A percentile compares a stretch with the other conserved stretches of the same genome.
Evolutionary conservation across 1,139 yeast genomes (phyloP).

Genomic region (Hansenula lynferdii): DNA sequence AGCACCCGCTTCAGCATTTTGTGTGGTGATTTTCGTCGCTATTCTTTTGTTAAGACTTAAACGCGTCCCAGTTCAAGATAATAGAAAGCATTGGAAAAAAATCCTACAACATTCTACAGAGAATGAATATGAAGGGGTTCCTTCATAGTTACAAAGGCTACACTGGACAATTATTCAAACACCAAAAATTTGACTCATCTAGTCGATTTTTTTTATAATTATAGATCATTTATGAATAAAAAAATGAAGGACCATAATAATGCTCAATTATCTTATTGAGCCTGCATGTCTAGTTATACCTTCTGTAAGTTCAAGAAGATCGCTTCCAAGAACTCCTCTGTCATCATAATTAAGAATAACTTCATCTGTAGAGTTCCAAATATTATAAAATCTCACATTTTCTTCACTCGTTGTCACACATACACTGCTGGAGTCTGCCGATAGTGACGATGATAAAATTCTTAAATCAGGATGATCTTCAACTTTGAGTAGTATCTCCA

Average conservation of each 20-base stretch:
- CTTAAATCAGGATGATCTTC: slow-evolving; percentile 50
- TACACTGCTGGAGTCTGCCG: slow-evolving; percentile 56
- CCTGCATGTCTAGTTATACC: slow-evolving; percentile 35
- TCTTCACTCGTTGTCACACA: slow-evolving; percentile 78
- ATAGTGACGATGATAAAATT: slow-evolving; percentile 58
- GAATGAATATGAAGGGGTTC: slow-evolving; percentile 58
- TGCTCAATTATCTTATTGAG: slow-evolving; percentile 27
- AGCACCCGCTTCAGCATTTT: slow-evolving; percentile 61
- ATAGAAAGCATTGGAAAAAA: slow-evolving; percentile 52
- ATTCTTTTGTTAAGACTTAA: slow-evolving; percentile 33
- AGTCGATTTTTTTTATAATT: too few relatives aligned
- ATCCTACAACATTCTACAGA: slow-evolving; percentile 39
- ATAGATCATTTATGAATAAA: too few relatives aligned
- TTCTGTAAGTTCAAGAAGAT: slow-evolving; percentile 52
- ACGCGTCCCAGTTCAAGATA: slow-evolving; percentile 47
- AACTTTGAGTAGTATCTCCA: slow-evolving; percentile 46
- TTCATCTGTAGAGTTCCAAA: slow-evolving; percentile 49
- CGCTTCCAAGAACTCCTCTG: slow-evolving; percentile 48
- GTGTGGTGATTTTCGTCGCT: slow-evolving; percentile 41
- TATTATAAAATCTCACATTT: slow-evolving; percentile 63
- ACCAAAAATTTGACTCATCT: too few relatives aligned
- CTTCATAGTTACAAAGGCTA: too few relatives aligned
- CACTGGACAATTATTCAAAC: too few relatives aligned
- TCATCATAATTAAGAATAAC: slow-evolving; percentile 34
- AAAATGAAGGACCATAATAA: too few relatives aligned